Percentiles rank a stretch among this genome's conserved stretches.
Conservation (phyloP, 352 stramenopile genomes). For the Globisporangium parvum region DNA sequence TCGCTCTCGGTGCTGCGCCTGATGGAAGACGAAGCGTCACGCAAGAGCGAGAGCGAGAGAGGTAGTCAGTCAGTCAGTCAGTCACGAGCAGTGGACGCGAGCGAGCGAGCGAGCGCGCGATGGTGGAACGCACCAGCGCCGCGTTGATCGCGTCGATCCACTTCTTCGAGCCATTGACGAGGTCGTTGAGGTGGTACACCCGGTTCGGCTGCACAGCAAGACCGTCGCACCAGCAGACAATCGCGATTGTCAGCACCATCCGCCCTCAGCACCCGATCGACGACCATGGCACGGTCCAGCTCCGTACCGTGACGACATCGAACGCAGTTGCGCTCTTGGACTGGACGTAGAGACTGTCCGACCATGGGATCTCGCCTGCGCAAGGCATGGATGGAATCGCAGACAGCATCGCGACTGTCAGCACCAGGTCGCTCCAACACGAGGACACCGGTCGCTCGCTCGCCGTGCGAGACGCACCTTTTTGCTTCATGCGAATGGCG, state of each 20-base stretch:
- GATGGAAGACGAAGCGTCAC: background rate
- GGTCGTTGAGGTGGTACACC: conserved; percentile 84
- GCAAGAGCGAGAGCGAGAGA: background rate
- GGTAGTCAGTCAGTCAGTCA: no score
- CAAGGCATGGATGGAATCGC: background rate
- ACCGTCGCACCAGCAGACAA: background rate
- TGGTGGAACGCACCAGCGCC: conserved; percentile 61
- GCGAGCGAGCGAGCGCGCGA: background rate
- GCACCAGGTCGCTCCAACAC: background rate
- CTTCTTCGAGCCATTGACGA: conserved; percentile 87
- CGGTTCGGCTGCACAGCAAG: conserved; percentile 56
- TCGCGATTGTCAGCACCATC: background rate
- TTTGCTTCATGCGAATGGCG: conserved; percentile 87
- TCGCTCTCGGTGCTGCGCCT: conserved; percentile 17
- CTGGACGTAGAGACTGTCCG: conserved; percentile 76
- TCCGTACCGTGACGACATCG: conserved; percentile 76
- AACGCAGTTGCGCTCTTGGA: conserved; percentile 82
- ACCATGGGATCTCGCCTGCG: conserved; percentile 79
- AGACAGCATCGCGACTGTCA: background rate
- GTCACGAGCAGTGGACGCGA: background rate
- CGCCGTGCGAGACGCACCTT: conserved; percentile 23
- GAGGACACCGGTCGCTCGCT: background rate
- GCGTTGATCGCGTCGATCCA: conserved; percentile 87
- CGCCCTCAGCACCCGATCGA: no score
- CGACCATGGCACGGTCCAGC: no score